phyloP scores from a whole-genome alignment of 306 rosid species.

The Fagus sylvatica region DNA sequence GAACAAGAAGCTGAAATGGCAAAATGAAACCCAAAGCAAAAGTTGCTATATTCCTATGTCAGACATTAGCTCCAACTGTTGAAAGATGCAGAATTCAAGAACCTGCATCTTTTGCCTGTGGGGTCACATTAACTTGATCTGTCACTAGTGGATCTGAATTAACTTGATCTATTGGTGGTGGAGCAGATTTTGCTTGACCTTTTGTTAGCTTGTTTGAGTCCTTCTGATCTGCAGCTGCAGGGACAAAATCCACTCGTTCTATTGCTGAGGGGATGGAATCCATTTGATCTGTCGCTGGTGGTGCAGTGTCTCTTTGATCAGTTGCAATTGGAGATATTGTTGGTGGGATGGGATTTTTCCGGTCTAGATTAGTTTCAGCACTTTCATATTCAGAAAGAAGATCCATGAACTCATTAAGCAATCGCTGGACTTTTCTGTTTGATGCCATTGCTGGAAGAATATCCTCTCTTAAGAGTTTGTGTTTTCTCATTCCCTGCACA shows the following conservation, averaged over 20 bases:
- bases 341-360: conserved; percentile 27
- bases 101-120: conserved; percentile 41
- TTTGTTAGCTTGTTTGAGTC: conserved; percentile 20
- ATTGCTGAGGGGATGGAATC: conserved; percentile 17
- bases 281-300: conserved; percentile 24
- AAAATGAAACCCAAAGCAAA: conserved; percentile 4
- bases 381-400: conserved; percentile 74
- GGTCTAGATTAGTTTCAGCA: conserved; percentile 45
- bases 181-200: conserved; percentile 25
- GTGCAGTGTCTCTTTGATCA: conserved; percentile 28
- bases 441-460: conserved; percentile 98
- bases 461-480: conserved; percentile 86
- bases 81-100: conserved; percentile 34
- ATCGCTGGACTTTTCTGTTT: conserved; percentile 91
- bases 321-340: conserved; percentile 32
- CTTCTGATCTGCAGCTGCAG: conserved; percentile 18
- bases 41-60: conserved; percentile 11
- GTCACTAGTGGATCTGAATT: conserved; percentile 35
- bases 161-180: conserved; percentile 13
- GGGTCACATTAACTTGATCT: conserved; percentile 34
- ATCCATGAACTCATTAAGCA: conserved; percentile 95
- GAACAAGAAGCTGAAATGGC: conserved; percentile 3
- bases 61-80: not conserved
- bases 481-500: conserved; percentile 88
- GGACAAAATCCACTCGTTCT: conserved; percentile 19